These are phyloP conservation scores for Spencermartinsiella europaea DNA, from an alignment of 805 yeast species.

Conservation along the genomic window DNA sequence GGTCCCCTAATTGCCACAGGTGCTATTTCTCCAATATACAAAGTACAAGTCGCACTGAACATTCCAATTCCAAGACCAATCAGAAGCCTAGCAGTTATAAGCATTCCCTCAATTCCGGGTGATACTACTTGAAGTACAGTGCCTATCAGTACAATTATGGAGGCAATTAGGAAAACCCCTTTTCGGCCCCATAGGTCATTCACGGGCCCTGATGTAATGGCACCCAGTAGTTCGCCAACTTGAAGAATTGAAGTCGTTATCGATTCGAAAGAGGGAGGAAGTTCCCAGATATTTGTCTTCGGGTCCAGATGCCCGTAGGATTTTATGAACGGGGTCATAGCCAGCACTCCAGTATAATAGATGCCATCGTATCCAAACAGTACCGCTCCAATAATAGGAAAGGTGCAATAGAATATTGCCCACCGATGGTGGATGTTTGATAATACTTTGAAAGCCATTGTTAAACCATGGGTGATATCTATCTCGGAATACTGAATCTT, in stretches of 20 bases:
- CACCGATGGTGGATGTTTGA: neutral
- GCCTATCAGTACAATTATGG: slow-evolving; percentile 2
- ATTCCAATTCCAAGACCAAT: slow-evolving; percentile 8
- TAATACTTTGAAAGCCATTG: neutral
- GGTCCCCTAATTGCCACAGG: slow-evolving; percentile 7
- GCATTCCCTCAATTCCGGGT: slow-evolving; percentile 1
- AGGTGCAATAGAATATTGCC: slow-evolving; percentile 8
- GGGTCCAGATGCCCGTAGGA: slow-evolving; percentile 3
- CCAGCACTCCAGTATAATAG: slow-evolving; percentile 11
- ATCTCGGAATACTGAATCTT: too few relatives aligned
- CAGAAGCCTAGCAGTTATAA: slow-evolving; percentile 5
- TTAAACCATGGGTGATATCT: too few relatives aligned
- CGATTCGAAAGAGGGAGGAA: neutral
- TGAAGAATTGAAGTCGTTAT: slow-evolving; percentile 10
- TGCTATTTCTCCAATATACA: slow-evolving; percentile 6
- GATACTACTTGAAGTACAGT: slow-evolving; percentile 2
- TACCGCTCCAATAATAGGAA: slow-evolving; percentile 8
- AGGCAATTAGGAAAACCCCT: slow-evolving; percentile 3
- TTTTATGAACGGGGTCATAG: slow-evolving; percentile 8
- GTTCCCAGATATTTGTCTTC: neutral
- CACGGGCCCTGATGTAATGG: slow-evolving; percentile 2
- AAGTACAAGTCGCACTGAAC: slow-evolving; percentile 1
- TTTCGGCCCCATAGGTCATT: slow-evolving; percentile 1
- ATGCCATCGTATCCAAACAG: slow-evolving; percentile 11
- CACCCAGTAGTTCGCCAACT: slow-evolving; percentile 8